phyloP scores from a whole-genome alignment of 371 early-diverging fungal genomes.

The Zancudomyces culisetae region DNA sequence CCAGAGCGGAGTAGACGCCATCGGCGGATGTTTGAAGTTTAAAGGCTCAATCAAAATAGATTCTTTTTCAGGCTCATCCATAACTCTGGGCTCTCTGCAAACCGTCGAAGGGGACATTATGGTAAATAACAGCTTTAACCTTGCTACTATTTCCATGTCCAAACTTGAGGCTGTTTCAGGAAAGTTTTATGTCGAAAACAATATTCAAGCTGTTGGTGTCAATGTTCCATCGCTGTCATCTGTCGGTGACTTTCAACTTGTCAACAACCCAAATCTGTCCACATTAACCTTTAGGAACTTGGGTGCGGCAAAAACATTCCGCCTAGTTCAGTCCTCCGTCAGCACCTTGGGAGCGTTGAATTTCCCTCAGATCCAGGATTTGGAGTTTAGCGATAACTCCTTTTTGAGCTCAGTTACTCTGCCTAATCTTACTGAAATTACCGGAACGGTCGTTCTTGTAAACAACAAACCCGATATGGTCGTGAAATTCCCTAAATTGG shows the following conservation, averaged over 20 bases:
- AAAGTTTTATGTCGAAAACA: not conserved
- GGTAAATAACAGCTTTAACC: not conserved
- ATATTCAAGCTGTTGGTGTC: not conserved
- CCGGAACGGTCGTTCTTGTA: not conserved
- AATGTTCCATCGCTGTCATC: not conserved
- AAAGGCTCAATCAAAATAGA: not conserved
- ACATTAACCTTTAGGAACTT: not conserved
- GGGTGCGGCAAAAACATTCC: not conserved
- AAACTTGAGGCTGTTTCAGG: not conserved
- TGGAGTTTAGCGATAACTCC: not conserved
- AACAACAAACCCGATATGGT: not conserved
- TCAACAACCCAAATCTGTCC: slow-evolving; percentile 1
- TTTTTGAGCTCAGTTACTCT: slow-evolving; percentile 1
- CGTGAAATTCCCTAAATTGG: not conserved
- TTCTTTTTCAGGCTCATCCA: not conserved
- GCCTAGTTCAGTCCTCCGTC: not conserved
- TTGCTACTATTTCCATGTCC: not conserved
- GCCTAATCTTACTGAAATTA: not conserved
- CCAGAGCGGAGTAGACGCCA: not conserved
- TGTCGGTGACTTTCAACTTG: not conserved
- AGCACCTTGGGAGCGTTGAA: not conserved
- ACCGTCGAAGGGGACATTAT: not conserved
- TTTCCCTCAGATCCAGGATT: not conserved
- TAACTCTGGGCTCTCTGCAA: not conserved
- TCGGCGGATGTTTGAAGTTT: not conserved